Percentiles rank a stretch among this genome's conserved stretches.
phyloP scores from a whole-genome alignment of 768 basidiomycete genomes.

The Boletellus emodensis region DNA sequence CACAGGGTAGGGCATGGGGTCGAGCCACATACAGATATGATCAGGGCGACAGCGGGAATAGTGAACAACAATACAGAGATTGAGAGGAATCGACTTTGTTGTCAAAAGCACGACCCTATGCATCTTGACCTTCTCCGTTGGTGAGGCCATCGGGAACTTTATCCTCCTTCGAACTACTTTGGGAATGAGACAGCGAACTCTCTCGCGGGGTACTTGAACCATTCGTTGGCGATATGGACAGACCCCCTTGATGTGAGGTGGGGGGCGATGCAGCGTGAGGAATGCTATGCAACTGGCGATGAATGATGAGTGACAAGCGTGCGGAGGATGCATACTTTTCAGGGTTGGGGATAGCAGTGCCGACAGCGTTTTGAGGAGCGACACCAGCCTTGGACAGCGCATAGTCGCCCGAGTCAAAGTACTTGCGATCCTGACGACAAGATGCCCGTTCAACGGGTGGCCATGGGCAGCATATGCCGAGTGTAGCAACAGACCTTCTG shows the following conservation, averaged over 20 bases:
- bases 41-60: conserved; percentile 20
- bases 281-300: conserved; percentile 50
- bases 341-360: conserved; percentile 97
- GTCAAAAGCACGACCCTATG: conserved; percentile 10
- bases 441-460: conserved; percentile 6
- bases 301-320: not conserved
- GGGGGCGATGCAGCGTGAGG: conserved; percentile 83
- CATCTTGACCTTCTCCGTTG: conserved; percentile 12
- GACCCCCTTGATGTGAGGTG: conserved; percentile 45
- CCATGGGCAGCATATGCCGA: not conserved
- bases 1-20: conserved; percentile 12
- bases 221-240: conserved; percentile 76
- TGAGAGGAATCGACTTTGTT: conserved; percentile 2
- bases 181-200: conserved; percentile 36
- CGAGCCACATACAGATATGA: conserved; percentile 22
- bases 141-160: conserved; percentile 4
- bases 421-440: conserved; percentile 86
- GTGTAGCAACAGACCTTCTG: conserved; percentile 64
- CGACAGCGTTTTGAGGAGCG: conserved; percentile 82
- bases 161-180: conserved; percentile 20
- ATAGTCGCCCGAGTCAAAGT: conserved; percentile 99
- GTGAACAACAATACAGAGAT: conserved; percentile 8
- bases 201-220: conserved; percentile 66
- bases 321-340: conserved; percentile 65
- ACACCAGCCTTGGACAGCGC: conserved; percentile 94